Percentiles rank a stretch among this genome's conserved stretches.
Evolutionary conservation across 192 early-diverging fungal species (phyloP).

Genomic region (Coemansia sp.): DNA sequence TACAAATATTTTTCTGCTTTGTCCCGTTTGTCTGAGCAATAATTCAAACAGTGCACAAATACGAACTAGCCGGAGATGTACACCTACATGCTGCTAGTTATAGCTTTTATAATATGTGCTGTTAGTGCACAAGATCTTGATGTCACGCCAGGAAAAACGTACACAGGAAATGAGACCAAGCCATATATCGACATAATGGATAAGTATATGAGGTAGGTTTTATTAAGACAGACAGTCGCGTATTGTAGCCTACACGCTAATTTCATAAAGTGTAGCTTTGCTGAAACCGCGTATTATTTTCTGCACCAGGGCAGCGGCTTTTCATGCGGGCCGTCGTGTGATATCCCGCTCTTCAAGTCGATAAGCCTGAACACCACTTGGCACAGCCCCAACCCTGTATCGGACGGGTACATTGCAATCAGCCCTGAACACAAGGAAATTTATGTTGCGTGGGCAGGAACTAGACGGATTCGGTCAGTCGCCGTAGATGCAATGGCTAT

Average conservation of each 20-base stretch:
- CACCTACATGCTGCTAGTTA: neutral
- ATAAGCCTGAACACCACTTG: slow-evolving; percentile 41
- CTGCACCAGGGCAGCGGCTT: slow-evolving; percentile 41
- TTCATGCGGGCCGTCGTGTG: slow-evolving; percentile 31
- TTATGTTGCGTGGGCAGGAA: slow-evolving; percentile 51
- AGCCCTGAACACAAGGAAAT: slow-evolving; percentile 38
- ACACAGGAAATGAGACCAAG: slow-evolving; percentile 32
- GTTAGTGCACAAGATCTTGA: slow-evolving; percentile 33
- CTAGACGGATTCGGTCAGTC: slow-evolving; percentile 39
- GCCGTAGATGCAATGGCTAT: slow-evolving; percentile 32
- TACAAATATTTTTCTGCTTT: neutral
- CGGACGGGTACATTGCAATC: slow-evolving; percentile 46
- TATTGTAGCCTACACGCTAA: too few species aligned
- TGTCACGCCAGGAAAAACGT: slow-evolving; percentile 42
- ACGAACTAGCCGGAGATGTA: neutral
- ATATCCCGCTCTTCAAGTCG: slow-evolving; percentile 16
- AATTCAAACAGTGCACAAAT: neutral
- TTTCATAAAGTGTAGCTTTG: slow-evolving; percentile 24
- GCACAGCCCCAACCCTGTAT: slow-evolving; percentile 47
- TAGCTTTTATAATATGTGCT: neutral
- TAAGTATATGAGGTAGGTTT: slow-evolving; percentile 53
- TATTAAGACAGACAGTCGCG: neutral
- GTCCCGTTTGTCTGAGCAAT: neutral
- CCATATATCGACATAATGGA: slow-evolving; percentile 34
- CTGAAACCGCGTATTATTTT: slow-evolving; percentile 43